Evolutionary conservation across 2,329 filamentous ascomycete species (phyloP).

Genomic region (Penicillium digitatum): DNA sequence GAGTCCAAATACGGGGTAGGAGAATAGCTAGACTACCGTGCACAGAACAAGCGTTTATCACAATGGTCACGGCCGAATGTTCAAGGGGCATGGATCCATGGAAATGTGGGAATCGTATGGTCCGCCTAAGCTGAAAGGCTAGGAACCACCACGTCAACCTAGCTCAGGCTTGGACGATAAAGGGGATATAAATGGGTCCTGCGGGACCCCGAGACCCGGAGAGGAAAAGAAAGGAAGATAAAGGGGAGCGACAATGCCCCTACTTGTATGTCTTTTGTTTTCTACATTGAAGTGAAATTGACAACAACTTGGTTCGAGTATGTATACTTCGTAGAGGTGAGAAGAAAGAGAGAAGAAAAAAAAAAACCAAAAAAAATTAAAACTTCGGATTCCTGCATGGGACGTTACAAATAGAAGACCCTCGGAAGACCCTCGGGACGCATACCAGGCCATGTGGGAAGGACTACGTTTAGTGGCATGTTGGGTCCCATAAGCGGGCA

Average conservation of each 20-base stretch:
- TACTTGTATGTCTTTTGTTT: neutral
- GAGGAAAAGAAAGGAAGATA: neutral
- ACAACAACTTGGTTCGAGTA: neutral
- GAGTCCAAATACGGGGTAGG: slow-evolving; percentile 5
- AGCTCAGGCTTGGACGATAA: slow-evolving; percentile 4
- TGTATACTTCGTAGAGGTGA: neutral
- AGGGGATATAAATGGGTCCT: slow-evolving; percentile 4
- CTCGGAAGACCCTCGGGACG: slow-evolving; percentile 23
- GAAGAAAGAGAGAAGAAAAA: slow-evolving; percentile 7
- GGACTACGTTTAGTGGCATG: slow-evolving; percentile 23
- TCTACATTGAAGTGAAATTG: neutral
- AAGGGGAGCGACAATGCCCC: neutral
- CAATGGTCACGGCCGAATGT: slow-evolving; percentile 4
- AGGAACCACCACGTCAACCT: slow-evolving; percentile 4
- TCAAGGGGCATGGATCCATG: slow-evolving; percentile 2
- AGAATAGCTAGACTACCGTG: neutral
- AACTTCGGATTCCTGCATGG: no score
- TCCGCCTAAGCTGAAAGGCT: slow-evolving; percentile 12
- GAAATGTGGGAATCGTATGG: slow-evolving; percentile 16
- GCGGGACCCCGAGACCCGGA: neutral
- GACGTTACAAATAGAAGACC: slow-evolving; percentile 5
- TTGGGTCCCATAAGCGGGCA: slow-evolving; percentile 23
- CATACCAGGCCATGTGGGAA: slow-evolving; percentile 24
- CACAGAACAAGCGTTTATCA: neutral
- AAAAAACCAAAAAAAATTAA: slow-evolving; percentile 15